A percentile compares a stretch with the other conserved stretches of the same genome.
These are phyloP conservation scores for Pilaira anomala DNA, from an alignment of 192 early-diverging fungal genomes.

Conservation along the genomic window DNA sequence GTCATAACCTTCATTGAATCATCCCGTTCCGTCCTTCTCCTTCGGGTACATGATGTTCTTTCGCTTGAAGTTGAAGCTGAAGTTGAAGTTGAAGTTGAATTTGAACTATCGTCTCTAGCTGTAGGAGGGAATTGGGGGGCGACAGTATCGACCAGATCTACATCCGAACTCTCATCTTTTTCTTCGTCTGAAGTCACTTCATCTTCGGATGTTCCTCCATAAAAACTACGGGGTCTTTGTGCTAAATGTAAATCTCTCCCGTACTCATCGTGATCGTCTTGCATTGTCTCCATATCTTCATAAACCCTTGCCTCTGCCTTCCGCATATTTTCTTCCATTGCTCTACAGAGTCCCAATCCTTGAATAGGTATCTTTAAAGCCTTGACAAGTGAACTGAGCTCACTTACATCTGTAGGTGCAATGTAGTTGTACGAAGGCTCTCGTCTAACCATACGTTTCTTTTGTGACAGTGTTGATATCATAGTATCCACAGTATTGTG, in stretches of 20 bases:
- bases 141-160: too few species aligned
- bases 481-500: conserved; percentile 19
- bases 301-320: conserved; percentile 3
- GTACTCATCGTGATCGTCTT: neutral
- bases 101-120: neutral
- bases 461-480: conserved; percentile 14
- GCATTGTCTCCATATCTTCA: neutral
- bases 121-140: neutral
- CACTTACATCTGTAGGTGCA: conserved; percentile 25
- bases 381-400: conserved; percentile 27
- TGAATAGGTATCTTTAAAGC: conserved; percentile 27
- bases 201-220: conserved; percentile 7
- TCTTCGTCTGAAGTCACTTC: neutral
- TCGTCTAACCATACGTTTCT: conserved; percentile 26
- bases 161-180: neutral
- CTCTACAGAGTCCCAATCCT: conserved; percentile 21
- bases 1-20: conserved; percentile 15
- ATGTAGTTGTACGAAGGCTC: conserved; percentile 26
- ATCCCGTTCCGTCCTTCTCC: neutral
- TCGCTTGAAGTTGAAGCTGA: neutral
- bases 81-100: neutral
- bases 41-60: neutral
- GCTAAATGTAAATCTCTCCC: neutral
- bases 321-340: conserved; percentile 31
- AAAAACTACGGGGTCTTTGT: conserved; percentile 5